Base-by-base conservation (phyloP, 2,329 filamentous ascomycete species). In the Xylariales sp. region DNA sequence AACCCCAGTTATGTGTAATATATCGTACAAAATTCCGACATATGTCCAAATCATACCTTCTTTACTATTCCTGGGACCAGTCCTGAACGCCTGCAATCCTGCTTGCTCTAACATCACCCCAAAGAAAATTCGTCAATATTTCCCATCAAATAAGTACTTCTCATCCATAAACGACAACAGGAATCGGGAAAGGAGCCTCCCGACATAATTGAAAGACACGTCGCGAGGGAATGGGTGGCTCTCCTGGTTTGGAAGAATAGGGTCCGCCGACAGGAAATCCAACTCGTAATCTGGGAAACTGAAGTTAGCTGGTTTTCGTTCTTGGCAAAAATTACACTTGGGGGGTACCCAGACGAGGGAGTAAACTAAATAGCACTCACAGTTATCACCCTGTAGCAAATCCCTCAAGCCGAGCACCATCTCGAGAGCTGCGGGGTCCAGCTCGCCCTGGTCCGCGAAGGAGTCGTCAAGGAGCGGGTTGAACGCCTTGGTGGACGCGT, bases 161-260 rank as follows among this genome's bases (percentile, higher is more conserved):
- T 74, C 70, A 41, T 74, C 62, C 3, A 59, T 61, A 47, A 79
- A 79, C 0, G 73, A 78, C 16, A 78, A 57, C 39, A 79, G 48
- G 50, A 79, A 78, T 50, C 69, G 69, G 37, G 73, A 62, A 38
- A 73, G 57, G 33, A 79, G 59, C 11, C 73, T 66, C 1, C 74
- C 75, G 1, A 65, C 70, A 51, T 78, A 78, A 48, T 74, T 62
- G 25, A 66, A 55, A 13, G 69, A 62, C 13, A 72, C 62, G 42
- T 76, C 66, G 34, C 65, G 62, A 1, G 70, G 67, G 38, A 62
- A 71, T 6, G 68, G 65, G 40, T 73, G 63, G 11, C 61, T 60
- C 37, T 67, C 67, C 33, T 60, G 52, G 40, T 61, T 64, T n/a
- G 67, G 60, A 24, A 75, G 50, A 33, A 72, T 64, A 13, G 67